Evolutionary conservation across 2,329 filamentous ascomycete genomes (phyloP).

Genomic region (Pseudocercospora fuligena): DNA sequence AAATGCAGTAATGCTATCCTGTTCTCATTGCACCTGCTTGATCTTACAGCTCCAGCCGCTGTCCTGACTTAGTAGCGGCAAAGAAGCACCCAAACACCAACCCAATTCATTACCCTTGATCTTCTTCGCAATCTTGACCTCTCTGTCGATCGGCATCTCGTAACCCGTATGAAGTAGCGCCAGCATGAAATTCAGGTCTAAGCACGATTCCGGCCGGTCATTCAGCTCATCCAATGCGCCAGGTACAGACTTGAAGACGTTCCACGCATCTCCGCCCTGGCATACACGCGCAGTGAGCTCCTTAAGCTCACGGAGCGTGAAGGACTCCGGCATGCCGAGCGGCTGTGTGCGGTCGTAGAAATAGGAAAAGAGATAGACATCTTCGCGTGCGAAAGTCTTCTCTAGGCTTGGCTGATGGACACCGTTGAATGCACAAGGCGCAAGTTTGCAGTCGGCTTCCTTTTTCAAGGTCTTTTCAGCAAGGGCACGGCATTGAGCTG

Average conservation of each 20-base stretch:
- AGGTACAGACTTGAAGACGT: constrained; percentile 75
- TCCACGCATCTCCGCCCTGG: constrained; percentile 82
- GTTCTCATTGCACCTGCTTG: constrained; percentile 23
- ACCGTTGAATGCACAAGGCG: constrained; percentile 98
- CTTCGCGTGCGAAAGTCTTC: constrained; percentile 90
- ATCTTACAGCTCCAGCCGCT: constrained; percentile 38
- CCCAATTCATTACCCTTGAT: constrained; percentile 96
- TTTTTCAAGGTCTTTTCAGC: constrained; percentile 92
- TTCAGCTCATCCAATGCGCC: constrained; percentile 79
- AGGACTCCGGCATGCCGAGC: constrained; percentile 97
- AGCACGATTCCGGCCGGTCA: constrained; percentile 84
- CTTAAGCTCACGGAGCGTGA: constrained; percentile 87
- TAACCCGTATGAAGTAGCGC: constrained; percentile 92
- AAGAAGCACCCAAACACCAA: constrained; percentile 93
- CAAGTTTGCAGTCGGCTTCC: constrained; percentile 76
- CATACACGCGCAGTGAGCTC: constrained; percentile 86
- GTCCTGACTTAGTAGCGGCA: constrained; percentile 39
- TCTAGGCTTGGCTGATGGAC: constrained; percentile 90
- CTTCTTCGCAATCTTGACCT: constrained; percentile 98
- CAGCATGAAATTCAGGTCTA: constrained; percentile 97
- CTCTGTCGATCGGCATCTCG: constrained; percentile 94
- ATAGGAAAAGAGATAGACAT: constrained; percentile 96
- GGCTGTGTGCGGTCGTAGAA: constrained; percentile 95
- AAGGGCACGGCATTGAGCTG: constrained; percentile 86
- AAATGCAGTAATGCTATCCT: constrained; percentile 13